A percentile compares a stretch with the other conserved stretches of the same genome.
phyloP scores from a whole-genome alignment of 768 basidiomycete genomes.

The Cytidiella melzeri region DNA sequence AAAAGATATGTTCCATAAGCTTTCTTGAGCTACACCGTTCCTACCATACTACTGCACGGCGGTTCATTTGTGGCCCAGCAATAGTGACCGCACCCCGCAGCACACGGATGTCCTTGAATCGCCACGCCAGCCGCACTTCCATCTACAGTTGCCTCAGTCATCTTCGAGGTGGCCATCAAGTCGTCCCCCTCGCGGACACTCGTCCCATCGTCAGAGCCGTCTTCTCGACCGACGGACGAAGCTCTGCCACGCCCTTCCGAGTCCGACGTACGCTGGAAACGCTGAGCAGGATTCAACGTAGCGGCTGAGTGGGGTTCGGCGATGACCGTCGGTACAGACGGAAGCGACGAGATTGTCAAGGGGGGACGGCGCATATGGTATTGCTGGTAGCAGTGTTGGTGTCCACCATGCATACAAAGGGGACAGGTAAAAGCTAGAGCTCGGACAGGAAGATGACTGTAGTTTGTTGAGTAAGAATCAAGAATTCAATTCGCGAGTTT shows the following conservation, averaged over 20 bases:
- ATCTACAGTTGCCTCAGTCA: constrained; percentile 8
- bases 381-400: constrained; percentile 67
- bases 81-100: constrained; percentile 77
- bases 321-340: constrained; percentile 8
- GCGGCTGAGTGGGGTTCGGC: constrained; percentile 17
- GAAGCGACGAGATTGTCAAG: constrained; percentile 34
- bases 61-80: constrained; percentile 55
- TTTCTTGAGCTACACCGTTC: too few species aligned
- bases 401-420: constrained; percentile 75
- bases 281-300: constrained; percentile 8
- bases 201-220: constrained; percentile 20
- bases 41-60: too few species aligned
- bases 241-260: constrained; percentile 6
- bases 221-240: not conserved
- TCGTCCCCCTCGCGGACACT: constrained; percentile 16
- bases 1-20: too few species aligned
- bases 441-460: constrained; percentile 72
- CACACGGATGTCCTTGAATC: constrained; percentile 58
- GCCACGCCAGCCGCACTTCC: constrained; percentile 1
- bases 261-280: not conserved
- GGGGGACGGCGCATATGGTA: constrained; percentile 60
- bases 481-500: constrained; percentile 5
- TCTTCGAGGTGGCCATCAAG: constrained; percentile 1
- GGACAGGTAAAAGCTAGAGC: constrained; percentile 68
- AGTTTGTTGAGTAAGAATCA: constrained; percentile 1